Evolutionary conservation across 192 early-diverging fungal genomes (phyloP).

Genomic region (Piromyces sp.): DNA sequence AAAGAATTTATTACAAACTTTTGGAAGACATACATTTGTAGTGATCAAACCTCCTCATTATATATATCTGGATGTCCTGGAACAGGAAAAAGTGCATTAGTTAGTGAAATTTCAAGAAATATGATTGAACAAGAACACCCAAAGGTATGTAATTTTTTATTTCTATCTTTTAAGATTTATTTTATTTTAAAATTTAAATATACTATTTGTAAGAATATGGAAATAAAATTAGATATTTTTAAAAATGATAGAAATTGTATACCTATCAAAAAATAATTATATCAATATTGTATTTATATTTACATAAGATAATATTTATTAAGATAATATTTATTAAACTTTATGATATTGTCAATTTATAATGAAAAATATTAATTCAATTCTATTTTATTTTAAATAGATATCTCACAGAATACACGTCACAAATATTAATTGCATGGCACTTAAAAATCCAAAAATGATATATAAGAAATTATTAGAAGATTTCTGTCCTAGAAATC

Average conservation of each 20-base stretch:
- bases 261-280: no score
- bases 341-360: no score
- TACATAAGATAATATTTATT: no score
- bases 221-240: no score
- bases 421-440: neutral
- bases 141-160: neutral
- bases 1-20: slow-evolving; percentile 27
- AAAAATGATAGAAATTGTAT: no score
- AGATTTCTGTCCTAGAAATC: neutral
- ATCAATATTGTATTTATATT: no score
- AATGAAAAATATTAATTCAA: neutral
- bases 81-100: slow-evolving; percentile 83
- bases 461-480: neutral
- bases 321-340: no score
- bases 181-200: no score
- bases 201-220: no score
- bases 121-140: neutral
- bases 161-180: neutral
- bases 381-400: neutral
- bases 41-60: slow-evolving; percentile 34
- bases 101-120: slow-evolving; percentile 30
- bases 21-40: slow-evolving; percentile 24
- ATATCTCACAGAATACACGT: neutral
- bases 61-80: slow-evolving; percentile 86
- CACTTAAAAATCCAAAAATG: neutral